A percentile compares a stretch with the other conserved stretches of the same genome.
Evolutionary conservation across 2,329 filamentous ascomycete species (phyloP).

Genomic region (Sporothrix protearum): DNA sequence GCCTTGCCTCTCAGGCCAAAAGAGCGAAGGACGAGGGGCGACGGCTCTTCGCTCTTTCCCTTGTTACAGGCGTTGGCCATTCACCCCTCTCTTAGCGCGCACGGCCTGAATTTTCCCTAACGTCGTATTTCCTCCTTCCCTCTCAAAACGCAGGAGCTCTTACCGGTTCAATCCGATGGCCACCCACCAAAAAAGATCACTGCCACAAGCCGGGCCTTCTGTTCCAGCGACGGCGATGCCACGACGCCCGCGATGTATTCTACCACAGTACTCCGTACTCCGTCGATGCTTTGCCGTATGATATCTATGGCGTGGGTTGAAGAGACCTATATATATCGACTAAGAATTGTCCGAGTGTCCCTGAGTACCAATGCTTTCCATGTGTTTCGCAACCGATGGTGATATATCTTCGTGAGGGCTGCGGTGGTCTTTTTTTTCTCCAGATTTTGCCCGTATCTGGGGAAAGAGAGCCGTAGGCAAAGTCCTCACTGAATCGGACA

Average conservation of each 20-base stretch:
- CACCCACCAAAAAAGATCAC: background rate
- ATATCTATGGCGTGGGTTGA: background rate
- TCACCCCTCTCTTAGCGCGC: slow-evolving; percentile 18
- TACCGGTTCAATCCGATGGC: slow-evolving; percentile 26
- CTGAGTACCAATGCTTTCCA: background rate
- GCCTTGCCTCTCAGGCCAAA: slow-evolving; percentile 22
- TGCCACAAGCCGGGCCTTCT: background rate
- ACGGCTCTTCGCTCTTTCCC: background rate
- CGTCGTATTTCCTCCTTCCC: background rate
- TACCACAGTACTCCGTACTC: too few species aligned
- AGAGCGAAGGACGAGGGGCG: background rate
- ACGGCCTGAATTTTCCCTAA: background rate
- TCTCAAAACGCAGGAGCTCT: background rate
- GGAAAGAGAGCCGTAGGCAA: background rate
- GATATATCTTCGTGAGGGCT: background rate
- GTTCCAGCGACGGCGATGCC: background rate
- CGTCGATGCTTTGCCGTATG: background rate
- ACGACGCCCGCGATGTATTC: background rate
- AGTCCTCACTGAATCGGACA: background rate
- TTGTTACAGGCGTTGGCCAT: background rate
- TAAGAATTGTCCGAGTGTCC: background rate
- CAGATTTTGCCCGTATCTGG: background rate
- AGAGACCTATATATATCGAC: background rate
- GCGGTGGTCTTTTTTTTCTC: background rate
- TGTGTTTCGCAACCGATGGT: background rate